phyloP scores from a whole-genome alignment of 2,329 filamentous ascomycete species.

The Trichophaea hybrida region DNA sequence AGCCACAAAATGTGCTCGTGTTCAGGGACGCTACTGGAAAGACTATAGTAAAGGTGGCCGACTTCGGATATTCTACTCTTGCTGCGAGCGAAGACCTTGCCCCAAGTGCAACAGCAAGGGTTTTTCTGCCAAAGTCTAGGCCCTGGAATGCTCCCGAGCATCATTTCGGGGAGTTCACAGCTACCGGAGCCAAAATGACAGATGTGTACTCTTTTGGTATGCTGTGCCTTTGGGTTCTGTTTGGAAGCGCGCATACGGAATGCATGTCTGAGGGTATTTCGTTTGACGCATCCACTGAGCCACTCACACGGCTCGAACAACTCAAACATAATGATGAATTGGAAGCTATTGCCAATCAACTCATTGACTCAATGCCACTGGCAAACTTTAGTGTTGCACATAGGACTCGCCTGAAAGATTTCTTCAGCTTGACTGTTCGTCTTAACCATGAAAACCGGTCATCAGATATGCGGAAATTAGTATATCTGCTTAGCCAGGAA shows the following conservation, averaged over 20 bases:
- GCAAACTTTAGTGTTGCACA: not conserved
- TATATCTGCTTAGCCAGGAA: not conserved
- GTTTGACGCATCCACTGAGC: not conserved
- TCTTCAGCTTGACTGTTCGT: not conserved
- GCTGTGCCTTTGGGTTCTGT: conserved; percentile 20
- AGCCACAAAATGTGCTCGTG: conserved; percentile 16
- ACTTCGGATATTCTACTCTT: conserved; percentile 7
- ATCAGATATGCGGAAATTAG: not conserved
- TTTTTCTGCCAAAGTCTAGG: conserved; percentile 9
- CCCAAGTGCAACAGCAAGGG: not conserved
- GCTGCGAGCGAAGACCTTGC: not conserved
- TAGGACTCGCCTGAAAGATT: not conserved
- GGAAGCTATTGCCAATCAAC: not conserved
- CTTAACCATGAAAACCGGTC: not conserved
- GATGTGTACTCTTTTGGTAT: conserved; percentile 21
- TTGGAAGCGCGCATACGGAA: not conserved
- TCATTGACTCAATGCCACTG: not conserved
- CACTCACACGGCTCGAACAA: not conserved
- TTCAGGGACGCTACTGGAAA: conserved; percentile 5
- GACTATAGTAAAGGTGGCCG: conserved; percentile 1
- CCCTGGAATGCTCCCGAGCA: conserved; percentile 21
- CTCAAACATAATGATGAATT: not conserved
- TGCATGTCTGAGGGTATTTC: not conserved
- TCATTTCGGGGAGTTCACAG: not conserved
- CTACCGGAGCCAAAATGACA: conserved; percentile 9